Percentiles rank a stretch among this genome's conserved stretches.
Evolutionary conservation across 2,329 filamentous ascomycete genomes (phyloP).

Genomic region (Trichothecium roseum): DNA sequence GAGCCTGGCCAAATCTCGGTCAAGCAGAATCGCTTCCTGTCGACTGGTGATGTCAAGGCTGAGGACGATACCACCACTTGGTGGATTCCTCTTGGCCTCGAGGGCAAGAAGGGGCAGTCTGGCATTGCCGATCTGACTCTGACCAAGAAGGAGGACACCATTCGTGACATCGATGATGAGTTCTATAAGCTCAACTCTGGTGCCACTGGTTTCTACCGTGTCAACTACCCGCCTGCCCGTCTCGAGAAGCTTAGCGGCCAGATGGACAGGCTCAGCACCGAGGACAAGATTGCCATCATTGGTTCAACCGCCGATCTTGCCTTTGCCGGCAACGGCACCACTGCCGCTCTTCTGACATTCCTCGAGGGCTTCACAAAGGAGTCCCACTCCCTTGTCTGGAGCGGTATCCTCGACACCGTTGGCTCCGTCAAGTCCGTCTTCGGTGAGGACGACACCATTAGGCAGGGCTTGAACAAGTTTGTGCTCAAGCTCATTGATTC

Average conservation of each 20-base stretch:
- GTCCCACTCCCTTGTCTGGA: conserved; percentile 80
- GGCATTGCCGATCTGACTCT: conserved; percentile 58
- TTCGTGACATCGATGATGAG: conserved; percentile 61
- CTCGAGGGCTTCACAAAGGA: conserved; percentile 77
- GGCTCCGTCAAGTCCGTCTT: conserved; percentile 77
- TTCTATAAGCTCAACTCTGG: conserved; percentile 95
- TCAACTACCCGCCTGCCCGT: conserved; percentile 81
- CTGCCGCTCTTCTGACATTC: conserved; percentile 71
- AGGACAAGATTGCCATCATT: conserved; percentile 89
- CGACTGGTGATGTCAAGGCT: conserved; percentile 79
- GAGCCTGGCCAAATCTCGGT: conserved; percentile 72
- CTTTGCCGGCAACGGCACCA: conserved; percentile 75
- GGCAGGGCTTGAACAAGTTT: conserved; percentile 67
- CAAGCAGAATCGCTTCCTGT: conserved; percentile 81
- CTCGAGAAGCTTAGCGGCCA: conserved; percentile 71
- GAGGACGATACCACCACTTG: conserved; percentile 87
- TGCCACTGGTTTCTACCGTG: conserved; percentile 81
- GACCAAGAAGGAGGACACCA: conserved; percentile 64
- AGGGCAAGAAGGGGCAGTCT: conserved; percentile 58
- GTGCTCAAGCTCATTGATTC: conserved; percentile 65
- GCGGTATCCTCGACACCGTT: conserved; percentile 70
- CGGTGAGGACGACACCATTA: conserved; percentile 60
- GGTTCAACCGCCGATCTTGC: conserved; percentile 85
- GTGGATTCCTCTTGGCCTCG: conserved; percentile 89
- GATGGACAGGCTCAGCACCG: conserved; percentile 63